Conservation (phyloP, 208 protist genomes). For the Leishmania lainsoni region DNA sequence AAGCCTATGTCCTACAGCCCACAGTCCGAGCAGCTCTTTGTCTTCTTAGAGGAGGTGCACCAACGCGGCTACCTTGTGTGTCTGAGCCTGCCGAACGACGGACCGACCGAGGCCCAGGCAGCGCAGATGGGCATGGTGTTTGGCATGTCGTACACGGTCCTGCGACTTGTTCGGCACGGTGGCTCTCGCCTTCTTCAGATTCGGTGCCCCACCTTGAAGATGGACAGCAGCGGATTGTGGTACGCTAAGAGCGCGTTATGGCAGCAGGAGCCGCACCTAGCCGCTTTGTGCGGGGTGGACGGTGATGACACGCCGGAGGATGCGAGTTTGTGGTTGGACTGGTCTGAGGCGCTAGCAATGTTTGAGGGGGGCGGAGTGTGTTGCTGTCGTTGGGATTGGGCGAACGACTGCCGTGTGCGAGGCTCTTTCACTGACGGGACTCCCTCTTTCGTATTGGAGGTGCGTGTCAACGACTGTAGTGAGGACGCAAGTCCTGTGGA, state of each 20-base stretch:
- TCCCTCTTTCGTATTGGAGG: slow-evolving; percentile 49
- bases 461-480: slow-evolving; percentile 20
- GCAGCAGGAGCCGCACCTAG: slow-evolving; percentile 38
- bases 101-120: slow-evolving; percentile 9
- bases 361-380: slow-evolving; percentile 71
- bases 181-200: slow-evolving; percentile 39
- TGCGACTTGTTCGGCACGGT: slow-evolving; percentile 32
- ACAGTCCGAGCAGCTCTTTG: slow-evolving; percentile 32
- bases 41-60: slow-evolving; percentile 17
- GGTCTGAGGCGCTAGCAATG: slow-evolving; percentile 45
- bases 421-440: slow-evolving; percentile 48
- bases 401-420: slow-evolving; percentile 52
- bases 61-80: slow-evolving; percentile 37
- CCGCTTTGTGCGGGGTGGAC: slow-evolving; percentile 30
- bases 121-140: slow-evolving; percentile 32
- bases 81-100: slow-evolving; percentile 48
- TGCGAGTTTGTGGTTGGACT: slow-evolving; percentile 55
- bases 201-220: slow-evolving; percentile 30
- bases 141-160: slow-evolving; percentile 55
- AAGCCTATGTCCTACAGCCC: neutral
- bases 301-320: slow-evolving; percentile 12
- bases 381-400: slow-evolving; percentile 32
- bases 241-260: slow-evolving; percentile 35
- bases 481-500: slow-evolving; percentile 27
- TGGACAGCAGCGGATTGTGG: slow-evolving; percentile 38